These are phyloP conservation scores for Plicaturopsis crispa DNA, from an alignment of 768 basidiomycete species.

Conservation along the genomic window DNA sequence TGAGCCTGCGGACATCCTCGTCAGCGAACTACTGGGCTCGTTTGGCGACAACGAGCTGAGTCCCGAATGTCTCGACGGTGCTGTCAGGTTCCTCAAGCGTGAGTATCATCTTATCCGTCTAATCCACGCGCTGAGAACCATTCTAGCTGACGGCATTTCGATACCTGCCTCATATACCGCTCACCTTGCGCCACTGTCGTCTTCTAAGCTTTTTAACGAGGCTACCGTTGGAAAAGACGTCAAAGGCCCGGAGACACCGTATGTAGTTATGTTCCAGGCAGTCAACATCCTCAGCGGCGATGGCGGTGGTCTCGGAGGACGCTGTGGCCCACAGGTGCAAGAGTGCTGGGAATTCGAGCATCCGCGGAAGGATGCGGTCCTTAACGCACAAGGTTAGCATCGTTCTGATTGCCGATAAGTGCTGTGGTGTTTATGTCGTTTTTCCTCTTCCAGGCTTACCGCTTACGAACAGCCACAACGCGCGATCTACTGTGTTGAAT, in stretches of 20 bases:
- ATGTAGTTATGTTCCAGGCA: constrained; percentile 97
- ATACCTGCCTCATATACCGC: constrained; percentile 97
- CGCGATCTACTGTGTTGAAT: constrained; percentile 73
- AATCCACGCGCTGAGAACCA: constrained; percentile 8
- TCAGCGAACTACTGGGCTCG: constrained; percentile 93
- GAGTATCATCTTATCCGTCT: constrained; percentile 18
- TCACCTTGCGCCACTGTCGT: constrained; percentile 89
- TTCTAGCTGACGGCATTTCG: constrained; percentile 81
- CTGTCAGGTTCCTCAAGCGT: constrained; percentile 90
- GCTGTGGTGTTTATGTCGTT: not conserved
- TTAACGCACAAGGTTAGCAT: constrained; percentile 58
- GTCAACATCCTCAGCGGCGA: constrained; percentile 84
- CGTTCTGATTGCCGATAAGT: not conserved
- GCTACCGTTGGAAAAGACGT: constrained; percentile 58
- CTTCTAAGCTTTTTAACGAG: constrained; percentile 86
- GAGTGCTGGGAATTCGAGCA: constrained; percentile 99
- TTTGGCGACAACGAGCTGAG: constrained; percentile 99
- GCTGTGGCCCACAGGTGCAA: constrained; percentile 80
- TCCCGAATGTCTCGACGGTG: constrained; percentile 96
- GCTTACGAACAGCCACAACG: constrained; percentile 94
- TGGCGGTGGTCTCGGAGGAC: constrained; percentile 48
- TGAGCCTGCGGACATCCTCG: constrained; percentile 85
- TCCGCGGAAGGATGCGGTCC: constrained; percentile 71
- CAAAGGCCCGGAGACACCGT: constrained; percentile 87
- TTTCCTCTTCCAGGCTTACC: constrained; percentile 58